These are phyloP conservation scores for Penicillium sp. DNA, from an alignment of 2,329 filamentous ascomycete genomes.

Conservation along the genomic window DNA sequence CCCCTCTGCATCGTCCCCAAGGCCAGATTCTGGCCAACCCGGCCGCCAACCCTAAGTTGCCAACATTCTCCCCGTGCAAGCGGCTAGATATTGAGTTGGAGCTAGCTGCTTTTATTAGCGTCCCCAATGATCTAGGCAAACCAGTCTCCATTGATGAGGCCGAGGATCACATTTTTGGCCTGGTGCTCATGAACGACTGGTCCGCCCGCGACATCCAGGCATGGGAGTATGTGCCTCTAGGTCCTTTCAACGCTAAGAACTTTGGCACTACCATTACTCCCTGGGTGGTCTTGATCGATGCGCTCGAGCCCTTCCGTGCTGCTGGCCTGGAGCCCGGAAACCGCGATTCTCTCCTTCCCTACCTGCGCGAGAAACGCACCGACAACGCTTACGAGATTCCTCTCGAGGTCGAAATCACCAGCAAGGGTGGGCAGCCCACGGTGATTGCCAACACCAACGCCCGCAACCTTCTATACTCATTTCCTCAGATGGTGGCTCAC, in stretches of 20 bases:
- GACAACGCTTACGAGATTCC: constrained; percentile 64
- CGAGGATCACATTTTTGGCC: constrained; percentile 68
- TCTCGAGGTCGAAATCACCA: constrained; percentile 57
- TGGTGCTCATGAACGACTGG: constrained; percentile 85
- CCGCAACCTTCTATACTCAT: constrained; percentile 71
- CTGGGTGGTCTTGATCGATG: constrained; percentile 74
- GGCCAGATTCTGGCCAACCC: constrained; percentile 70
- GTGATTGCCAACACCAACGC: constrained; percentile 59
- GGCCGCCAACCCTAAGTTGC: constrained; percentile 56
- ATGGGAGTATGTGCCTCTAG: constrained; percentile 79
- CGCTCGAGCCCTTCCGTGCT: constrained; percentile 63
- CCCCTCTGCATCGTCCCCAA: constrained; percentile 65
- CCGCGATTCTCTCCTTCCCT: constrained; percentile 54
- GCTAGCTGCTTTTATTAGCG: constrained; percentile 68
- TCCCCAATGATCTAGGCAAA: constrained; percentile 59
- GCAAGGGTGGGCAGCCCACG: constrained; percentile 48
- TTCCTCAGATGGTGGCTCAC: constrained; percentile 77
- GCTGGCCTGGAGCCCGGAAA: constrained; percentile 51
- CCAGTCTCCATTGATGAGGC: constrained; percentile 61
- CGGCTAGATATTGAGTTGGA: constrained; percentile 77
- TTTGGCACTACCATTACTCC: constrained; percentile 73
- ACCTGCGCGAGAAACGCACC: constrained; percentile 58
- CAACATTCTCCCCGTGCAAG: constrained; percentile 59
- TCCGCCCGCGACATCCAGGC: constrained; percentile 75
- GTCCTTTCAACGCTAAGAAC: constrained; percentile 80